Evolutionary conservation across 305 asterid species (phyloP).

Genomic region (Fraxinus nigra): DNA sequence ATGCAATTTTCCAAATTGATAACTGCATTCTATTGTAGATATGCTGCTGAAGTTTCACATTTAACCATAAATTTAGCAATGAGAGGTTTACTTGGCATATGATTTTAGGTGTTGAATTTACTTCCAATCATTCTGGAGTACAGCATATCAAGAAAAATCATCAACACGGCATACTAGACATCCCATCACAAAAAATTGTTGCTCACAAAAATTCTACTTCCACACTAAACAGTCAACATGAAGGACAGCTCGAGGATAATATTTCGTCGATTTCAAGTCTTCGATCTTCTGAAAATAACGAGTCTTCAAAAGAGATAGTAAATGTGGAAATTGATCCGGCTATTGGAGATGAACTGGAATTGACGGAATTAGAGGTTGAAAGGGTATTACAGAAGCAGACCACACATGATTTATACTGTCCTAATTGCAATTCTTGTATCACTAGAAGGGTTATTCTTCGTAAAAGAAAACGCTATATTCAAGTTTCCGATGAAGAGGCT

Average conservation of each 20-base stretch:
- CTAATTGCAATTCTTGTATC: constrained; percentile 89
- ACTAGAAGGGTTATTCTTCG: constrained; percentile 80
- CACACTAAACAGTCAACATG: constrained; percentile 16
- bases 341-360: constrained; percentile 47
- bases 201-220: constrained; percentile 30
- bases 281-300: constrained; percentile 31
- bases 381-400: constrained; percentile 58
- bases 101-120: constrained; percentile 38
- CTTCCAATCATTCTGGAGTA: constrained; percentile 27
- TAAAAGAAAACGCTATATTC: constrained; percentile 64
- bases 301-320: constrained; percentile 51
- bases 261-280: constrained; percentile 18
- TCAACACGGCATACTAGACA: constrained; percentile 18
- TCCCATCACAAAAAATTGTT: constrained; percentile 18
- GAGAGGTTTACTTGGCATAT: constrained; percentile 2
- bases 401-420: constrained; percentile 84
- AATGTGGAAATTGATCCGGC: constrained; percentile 45
- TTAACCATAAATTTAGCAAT: constrained; percentile 8
- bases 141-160: constrained; percentile 27
- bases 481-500: constrained; percentile 40
- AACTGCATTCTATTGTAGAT: constrained; percentile 3
- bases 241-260: constrained; percentile 29
- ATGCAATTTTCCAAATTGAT: neutral
- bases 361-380: constrained; percentile 59
- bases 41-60: neutral